Percentiles rank a stretch among this genome's conserved stretches.
Evolutionary conservation across 805 yeast genomes (phyloP).

Genomic region (Blastobotrys peoriensis): DNA sequence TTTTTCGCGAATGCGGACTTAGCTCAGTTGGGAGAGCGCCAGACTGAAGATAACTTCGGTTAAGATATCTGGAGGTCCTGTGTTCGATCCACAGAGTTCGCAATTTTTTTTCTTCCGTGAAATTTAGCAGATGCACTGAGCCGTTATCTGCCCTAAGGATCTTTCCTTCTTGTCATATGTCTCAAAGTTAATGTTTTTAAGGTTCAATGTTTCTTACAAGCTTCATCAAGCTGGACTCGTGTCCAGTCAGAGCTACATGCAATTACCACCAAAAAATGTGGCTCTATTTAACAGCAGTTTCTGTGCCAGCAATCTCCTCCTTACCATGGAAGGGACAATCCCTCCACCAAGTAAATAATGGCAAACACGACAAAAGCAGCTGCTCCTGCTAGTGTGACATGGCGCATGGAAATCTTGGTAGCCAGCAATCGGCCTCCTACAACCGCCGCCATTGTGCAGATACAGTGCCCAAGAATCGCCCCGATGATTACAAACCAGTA

Average conservation of each 20-base stretch:
- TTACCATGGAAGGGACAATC: constrained; percentile 11
- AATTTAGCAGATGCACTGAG: no score
- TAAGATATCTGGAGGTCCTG: constrained; percentile 64
- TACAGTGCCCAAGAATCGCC: constrained; percentile 80
- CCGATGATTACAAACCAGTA: constrained; percentile 87
- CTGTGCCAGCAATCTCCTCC: no score
- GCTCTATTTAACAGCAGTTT: no score
- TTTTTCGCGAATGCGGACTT: no score
- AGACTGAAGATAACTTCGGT: constrained; percentile 26
- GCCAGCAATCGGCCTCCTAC: constrained; percentile 90
- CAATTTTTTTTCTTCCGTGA: constrained; percentile 17
- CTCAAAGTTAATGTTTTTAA: no score
- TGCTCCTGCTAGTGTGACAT: constrained; percentile 88
- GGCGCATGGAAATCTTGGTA: constrained; percentile 81
- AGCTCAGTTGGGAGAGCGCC: constrained; percentile 38
- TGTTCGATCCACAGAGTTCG: constrained; percentile 65
- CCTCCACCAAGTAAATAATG: constrained; percentile 70
- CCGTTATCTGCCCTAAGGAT: no score
- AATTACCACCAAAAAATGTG: no score
- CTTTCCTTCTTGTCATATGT: no score
- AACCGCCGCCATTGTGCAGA: constrained; percentile 89
- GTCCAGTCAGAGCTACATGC: no score
- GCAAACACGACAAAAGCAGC: constrained; percentile 80
- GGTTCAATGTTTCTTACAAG: background rate
- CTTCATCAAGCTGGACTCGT: no score